Base-by-base conservation (phyloP, 2,329 filamentous ascomycete species). In the Cordyceps tenuipes region DNA sequence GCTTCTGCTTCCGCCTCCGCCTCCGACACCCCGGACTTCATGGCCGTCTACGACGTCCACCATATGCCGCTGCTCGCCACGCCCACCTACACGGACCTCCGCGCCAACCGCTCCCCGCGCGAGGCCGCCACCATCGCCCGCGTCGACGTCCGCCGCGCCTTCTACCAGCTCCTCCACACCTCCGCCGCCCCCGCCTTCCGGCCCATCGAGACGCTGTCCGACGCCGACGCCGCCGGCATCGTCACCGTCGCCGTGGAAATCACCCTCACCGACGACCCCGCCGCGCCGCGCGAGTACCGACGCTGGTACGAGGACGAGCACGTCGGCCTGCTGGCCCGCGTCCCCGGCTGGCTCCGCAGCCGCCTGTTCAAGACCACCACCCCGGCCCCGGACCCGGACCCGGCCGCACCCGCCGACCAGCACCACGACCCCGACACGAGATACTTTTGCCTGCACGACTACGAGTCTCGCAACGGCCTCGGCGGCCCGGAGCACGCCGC, bases 11-110 rank as follows among this genome's bases (percentile, higher is more conserved):
- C n/a, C n/a, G n/a, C n/a, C n/a, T n/a, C 19, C 46, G 23, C 46
- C 26, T 29, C 26, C 26, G 26, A 6, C 46, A 31, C 47, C 47
- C 90, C 89, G 1, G 81, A 85, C 64, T 96, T 85, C 77, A 83
- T 93, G 70, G 91, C 91, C 36, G 76, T 87, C 60, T 96, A 96
- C 78, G 90, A 96, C 71, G 84, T 94, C 64, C 85, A 83, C 39
- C 85, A 87, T 69, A 90, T 93, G 82, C 74, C 80, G 49, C 83
- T 83, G 67, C 79, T 96, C 68, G 82, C 84, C 55, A 84, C 85
- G 53, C 82, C 87, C 57, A 81, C 85, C 2, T 96, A 96, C 75
- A 83, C 82, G 12, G 75, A 76, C 15, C 76, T 91, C 51, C 81
- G 88, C 34, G 82, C 80, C 10, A 77, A 82, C 66, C 74, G 82